phyloP scores from a whole-genome alignment of 495 filamentous ascomycete species.

The Thozetella sp. region DNA sequence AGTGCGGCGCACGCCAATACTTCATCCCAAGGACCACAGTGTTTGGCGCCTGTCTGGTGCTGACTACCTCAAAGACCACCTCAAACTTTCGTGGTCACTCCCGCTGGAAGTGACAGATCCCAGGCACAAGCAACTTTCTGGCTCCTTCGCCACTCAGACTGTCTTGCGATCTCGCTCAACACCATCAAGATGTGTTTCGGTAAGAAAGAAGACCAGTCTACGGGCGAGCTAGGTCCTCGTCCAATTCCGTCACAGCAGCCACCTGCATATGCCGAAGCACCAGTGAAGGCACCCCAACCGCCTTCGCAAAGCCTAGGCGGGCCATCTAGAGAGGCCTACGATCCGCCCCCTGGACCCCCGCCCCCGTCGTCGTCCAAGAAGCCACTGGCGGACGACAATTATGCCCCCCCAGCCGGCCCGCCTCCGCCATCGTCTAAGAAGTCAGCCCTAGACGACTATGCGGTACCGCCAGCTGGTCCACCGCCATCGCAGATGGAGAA shows the following conservation, averaged over 20 bases:
- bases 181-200: conserved; percentile 46
- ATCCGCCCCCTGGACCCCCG: conserved; percentile 16
- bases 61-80: too few species aligned
- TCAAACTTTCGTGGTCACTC: too few species aligned
- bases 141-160: too few species aligned
- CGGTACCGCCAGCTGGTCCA: conserved; percentile 39
- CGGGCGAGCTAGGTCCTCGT: conserved; percentile 24
- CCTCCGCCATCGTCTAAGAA: conserved; percentile 24
- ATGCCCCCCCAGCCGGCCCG: conserved; percentile 31
- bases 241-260: conserved; percentile 20
- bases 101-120: too few species aligned
- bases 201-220: conserved; percentile 30
- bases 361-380: conserved; percentile 15
- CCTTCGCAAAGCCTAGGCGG: too few species aligned
- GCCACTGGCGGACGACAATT: conserved; percentile 8
- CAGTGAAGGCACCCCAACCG: conserved; percentile 8
- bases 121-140: too few species aligned
- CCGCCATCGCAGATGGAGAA: conserved; percentile 46
- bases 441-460: conserved; percentile 17
- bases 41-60: too few species aligned
- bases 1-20: too few species aligned
- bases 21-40: too few species aligned
- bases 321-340: conserved; percentile 10
- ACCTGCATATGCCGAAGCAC: conserved; percentile 16
- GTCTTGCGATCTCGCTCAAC: too few species aligned